These are phyloP conservation scores for Scolecobasidium constrictum DNA, from an alignment of 2,329 filamentous ascomycete genomes.

Conservation along the genomic window DNA sequence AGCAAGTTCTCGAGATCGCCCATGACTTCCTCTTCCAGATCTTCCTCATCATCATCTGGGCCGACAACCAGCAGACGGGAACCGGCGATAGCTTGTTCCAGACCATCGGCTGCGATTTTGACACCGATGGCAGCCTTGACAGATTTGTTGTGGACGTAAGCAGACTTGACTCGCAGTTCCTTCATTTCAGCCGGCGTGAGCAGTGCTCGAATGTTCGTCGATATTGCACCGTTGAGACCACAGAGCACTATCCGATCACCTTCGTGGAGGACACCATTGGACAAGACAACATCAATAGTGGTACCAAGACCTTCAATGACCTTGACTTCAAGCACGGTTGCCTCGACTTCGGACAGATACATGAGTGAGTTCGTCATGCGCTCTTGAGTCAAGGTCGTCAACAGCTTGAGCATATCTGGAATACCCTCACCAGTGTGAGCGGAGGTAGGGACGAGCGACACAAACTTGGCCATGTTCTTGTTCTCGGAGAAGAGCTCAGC, in stretches of 20 bases:
- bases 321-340: constrained; percentile 97
- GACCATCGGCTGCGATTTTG: constrained; percentile 93
- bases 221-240: constrained; percentile 91
- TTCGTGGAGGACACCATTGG: constrained; percentile 88
- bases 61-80: constrained; percentile 91
- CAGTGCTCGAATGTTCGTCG: constrained; percentile 88
- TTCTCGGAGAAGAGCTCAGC: constrained; percentile 95
- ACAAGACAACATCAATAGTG: constrained; percentile 93
- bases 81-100: constrained; percentile 92
- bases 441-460: constrained; percentile 94
- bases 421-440: constrained; percentile 99
- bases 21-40: constrained; percentile 94
- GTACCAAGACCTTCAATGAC: constrained; percentile 98
- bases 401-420: constrained; percentile 95
- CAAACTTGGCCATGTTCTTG: constrained; percentile 87
- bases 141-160: constrained; percentile 98
- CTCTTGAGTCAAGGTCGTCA: constrained; percentile 85
- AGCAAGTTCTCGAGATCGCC: constrained; percentile 85
- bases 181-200: constrained; percentile 88
- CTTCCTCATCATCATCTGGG: constrained; percentile 91
- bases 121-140: constrained; percentile 97
- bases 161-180: constrained; percentile 88
- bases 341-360: constrained; percentile 97
- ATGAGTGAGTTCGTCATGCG: constrained; percentile 95
- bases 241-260: constrained; percentile 92